Percentiles rank a stretch among this genome's conserved stretches.
These are phyloP conservation scores for Boletus sp. DNA, from an alignment of 1,284 basidiomycete species.

Conservation along the genomic window DNA sequence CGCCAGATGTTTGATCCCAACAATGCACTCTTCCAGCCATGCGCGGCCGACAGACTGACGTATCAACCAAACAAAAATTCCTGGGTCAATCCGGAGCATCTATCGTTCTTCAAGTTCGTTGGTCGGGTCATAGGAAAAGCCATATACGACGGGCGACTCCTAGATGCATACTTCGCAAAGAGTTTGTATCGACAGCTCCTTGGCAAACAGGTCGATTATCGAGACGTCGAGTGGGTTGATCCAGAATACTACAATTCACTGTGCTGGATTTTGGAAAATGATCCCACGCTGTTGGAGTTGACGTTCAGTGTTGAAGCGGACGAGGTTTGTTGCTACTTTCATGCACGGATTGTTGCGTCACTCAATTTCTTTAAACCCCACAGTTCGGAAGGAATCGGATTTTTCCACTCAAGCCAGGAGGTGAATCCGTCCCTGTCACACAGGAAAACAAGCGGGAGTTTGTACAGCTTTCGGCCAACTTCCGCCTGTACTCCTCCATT, in stretches of 20 bases:
- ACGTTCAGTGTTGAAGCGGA: slow-evolving; percentile 92
- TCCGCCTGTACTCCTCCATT: slow-evolving; percentile 92
- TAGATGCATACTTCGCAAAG: slow-evolving; percentile 98
- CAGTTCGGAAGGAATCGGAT: slow-evolving; percentile 89
- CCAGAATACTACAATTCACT: slow-evolving; percentile 95
- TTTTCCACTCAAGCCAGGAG: slow-evolving; percentile 82
- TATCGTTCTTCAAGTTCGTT: slow-evolving; percentile 99
- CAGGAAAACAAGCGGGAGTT: slow-evolving; percentile 98
- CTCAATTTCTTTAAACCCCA: slow-evolving; percentile 5
- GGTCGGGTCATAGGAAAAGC: slow-evolving; percentile 97
- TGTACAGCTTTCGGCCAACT: slow-evolving; percentile 88
- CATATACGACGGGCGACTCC: slow-evolving; percentile 90
- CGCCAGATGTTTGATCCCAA: slow-evolving; percentile 99
- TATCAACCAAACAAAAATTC: slow-evolving; percentile 98
- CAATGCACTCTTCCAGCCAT: slow-evolving; percentile 97
- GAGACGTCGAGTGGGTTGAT: slow-evolving; percentile 95
- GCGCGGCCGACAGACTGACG: slow-evolving; percentile 89
- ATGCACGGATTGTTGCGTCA: not conserved
- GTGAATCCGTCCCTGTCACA: slow-evolving; percentile 81
- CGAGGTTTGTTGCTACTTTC: slow-evolving; percentile 59
- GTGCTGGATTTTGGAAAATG: slow-evolving; percentile 90
- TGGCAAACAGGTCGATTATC: slow-evolving; percentile 88
- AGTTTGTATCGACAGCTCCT: slow-evolving; percentile 94
- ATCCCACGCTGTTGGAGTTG: slow-evolving; percentile 81
- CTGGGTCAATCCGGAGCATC: slow-evolving; percentile 91